Evolutionary conservation across 768 basidiomycete genomes (phyloP).

Genomic region (Tylopilus plumbeoviolaceoides): DNA sequence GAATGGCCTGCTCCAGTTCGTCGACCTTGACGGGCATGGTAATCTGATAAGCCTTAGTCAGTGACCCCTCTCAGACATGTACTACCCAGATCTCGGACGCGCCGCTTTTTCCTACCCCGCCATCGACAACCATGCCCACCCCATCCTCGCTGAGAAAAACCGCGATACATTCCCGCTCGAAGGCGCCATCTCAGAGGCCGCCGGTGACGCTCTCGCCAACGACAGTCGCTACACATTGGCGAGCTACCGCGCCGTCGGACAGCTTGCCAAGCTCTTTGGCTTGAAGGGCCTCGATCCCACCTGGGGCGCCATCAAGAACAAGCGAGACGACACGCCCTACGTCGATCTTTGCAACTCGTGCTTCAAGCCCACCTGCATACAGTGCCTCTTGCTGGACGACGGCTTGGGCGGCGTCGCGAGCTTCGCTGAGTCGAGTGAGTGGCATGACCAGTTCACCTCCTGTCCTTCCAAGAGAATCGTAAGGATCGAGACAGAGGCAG

Average conservation of each 20-base stretch:
- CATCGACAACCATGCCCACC: constrained; percentile 81
- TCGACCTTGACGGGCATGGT: constrained; percentile 54
- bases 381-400: constrained; percentile 71
- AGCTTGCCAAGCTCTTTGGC: constrained; percentile 51
- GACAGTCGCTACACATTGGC: constrained; percentile 58
- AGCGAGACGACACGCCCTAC: constrained; percentile 45
- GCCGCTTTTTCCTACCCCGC: constrained; percentile 40
- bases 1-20: constrained; percentile 61
- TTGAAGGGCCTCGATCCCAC: constrained; percentile 33
- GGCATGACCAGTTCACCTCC: constrained; percentile 60
- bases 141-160: constrained; percentile 27
- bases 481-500: constrained; percentile 65
- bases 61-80: constrained; percentile 1
- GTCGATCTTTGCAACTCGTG: constrained; percentile 51
- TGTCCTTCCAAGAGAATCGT: constrained; percentile 58
- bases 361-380: constrained; percentile 55
- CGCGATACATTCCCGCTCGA: constrained; percentile 45
- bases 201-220: constrained; percentile 43
- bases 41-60: constrained; percentile 18
- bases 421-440: constrained; percentile 46
- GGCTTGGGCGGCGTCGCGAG: constrained; percentile 51
- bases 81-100: constrained; percentile 17
- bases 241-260: constrained; percentile 50
- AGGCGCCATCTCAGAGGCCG: constrained; percentile 37
- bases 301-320: constrained; percentile 59